These are phyloP conservation scores for Rosellinia necatrix DNA, from an alignment of 2,329 filamentous ascomycete genomes.

Conservation along the genomic window DNA sequence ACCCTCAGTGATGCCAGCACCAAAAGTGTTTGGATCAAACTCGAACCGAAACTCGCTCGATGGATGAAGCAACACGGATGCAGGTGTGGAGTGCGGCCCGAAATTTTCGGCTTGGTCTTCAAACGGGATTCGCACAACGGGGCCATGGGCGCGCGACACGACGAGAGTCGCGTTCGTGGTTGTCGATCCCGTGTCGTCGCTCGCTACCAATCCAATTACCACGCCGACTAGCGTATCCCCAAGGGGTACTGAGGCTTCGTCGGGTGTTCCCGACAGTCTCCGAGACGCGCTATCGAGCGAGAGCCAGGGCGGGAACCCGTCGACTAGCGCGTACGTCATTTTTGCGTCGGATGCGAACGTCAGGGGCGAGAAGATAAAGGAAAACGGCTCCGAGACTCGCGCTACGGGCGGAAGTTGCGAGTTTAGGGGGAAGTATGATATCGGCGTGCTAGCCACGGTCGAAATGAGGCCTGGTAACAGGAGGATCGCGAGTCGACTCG, in stretches of 20 bases:
- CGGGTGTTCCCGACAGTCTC: conserved; percentile 73
- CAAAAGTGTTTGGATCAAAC: conserved; percentile 67
- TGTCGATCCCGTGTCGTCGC: conserved; percentile 66
- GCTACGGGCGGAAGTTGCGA: conserved; percentile 83
- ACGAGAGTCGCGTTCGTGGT: conserved; percentile 72
- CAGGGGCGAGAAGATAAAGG: conserved; percentile 71
- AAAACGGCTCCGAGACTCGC: conserved; percentile 68
- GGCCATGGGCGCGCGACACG: conserved; percentile 63
- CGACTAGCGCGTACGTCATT: conserved; percentile 69
- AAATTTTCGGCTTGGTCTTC: conserved; percentile 61
- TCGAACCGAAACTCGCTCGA: conserved; percentile 57
- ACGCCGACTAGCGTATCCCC: conserved; percentile 57
- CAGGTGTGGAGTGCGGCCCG: conserved; percentile 64
- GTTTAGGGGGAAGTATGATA: conserved; percentile 73
- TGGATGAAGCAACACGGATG: conserved; percentile 61
- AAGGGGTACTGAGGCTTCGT: conserved; percentile 40
- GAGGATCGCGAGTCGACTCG: conserved; percentile 9
- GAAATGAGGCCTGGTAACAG: conserved; percentile 34
- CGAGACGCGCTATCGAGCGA: conserved; percentile 68
- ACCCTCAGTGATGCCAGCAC: conserved; percentile 45
- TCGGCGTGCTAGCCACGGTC: conserved; percentile 46
- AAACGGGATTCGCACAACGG: conserved; percentile 60
- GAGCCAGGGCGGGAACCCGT: conserved; percentile 72
- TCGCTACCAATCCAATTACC: conserved; percentile 70
- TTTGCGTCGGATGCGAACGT: conserved; percentile 69